Percentiles rank a stretch among this genome's conserved stretches.
These are phyloP conservation scores for Sugiyamaella grinbergsii DNA, from an alignment of 1,139 yeast genomes.

Conservation along the genomic window DNA sequence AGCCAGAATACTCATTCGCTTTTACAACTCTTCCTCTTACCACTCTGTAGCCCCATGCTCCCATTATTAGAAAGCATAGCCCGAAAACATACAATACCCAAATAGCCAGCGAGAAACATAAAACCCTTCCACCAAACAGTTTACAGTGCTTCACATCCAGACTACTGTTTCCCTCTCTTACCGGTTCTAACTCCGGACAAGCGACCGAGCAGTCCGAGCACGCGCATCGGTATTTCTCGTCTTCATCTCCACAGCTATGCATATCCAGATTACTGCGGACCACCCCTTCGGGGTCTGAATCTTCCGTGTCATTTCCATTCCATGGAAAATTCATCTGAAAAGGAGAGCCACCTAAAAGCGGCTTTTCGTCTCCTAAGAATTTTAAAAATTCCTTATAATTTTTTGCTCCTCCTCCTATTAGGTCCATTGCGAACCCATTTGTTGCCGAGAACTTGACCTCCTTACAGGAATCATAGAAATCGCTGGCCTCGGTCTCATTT, in stretches of 20 bases:
- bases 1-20: constrained; percentile 15
- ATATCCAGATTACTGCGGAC: constrained; percentile 43
- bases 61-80: constrained; percentile 2
- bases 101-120: constrained; percentile 68
- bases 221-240: constrained; percentile 67
- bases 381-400: constrained; percentile 72
- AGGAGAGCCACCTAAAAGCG: constrained; percentile 91
- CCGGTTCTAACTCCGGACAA: constrained; percentile 64
- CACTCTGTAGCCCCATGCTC: constrained; percentile 9
- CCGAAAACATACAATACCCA: constrained; percentile 51
- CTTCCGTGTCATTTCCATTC: constrained; percentile 35
- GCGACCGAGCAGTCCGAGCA: constrained; percentile 85
- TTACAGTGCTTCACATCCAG: constrained; percentile 1
- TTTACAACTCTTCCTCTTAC: constrained; percentile 7
- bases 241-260: constrained; percentile 62
- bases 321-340: constrained; percentile 84
- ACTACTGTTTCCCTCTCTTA: constrained; percentile 34
- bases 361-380: constrained; percentile 92
- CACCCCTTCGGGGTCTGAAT: constrained; percentile 33
- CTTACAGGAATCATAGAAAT: constrained; percentile 80
- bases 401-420: constrained; percentile 94
- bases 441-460: constrained; percentile 91
- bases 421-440: constrained; percentile 94
- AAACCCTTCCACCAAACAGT: constrained; percentile 12
- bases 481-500: constrained; percentile 59